Base-by-base conservation (phyloP, 495 filamentous ascomycete species). In the Filosporella fistucella region DNA sequence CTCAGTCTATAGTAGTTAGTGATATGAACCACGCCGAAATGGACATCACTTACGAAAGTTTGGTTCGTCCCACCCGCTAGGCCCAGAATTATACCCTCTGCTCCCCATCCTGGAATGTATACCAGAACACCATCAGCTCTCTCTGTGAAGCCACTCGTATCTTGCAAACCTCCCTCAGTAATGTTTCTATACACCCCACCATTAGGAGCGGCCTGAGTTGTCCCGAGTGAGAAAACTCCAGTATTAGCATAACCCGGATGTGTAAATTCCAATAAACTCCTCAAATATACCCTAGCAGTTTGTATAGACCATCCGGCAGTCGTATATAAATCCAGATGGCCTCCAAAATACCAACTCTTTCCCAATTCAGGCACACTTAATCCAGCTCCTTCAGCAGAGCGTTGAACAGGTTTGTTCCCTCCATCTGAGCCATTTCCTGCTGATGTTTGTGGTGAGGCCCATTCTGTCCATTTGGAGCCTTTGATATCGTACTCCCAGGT, bases 321-420 rank as follows among this genome's bases (percentile, higher is more conserved):
- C 1, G 85, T 89, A 32, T 72, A 75, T 41, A 64, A 62, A 59
- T 89, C 85, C 13, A 84, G 63, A 61, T 88, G 86, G 0, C 85
- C 85, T 22, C 84, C 85, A 62, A 89, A 89, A 59, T 86, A 89
- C 69, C 75, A 89, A 10, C 82, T 83, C 42, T 81, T 50, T 0
- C 82, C 85, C 7, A 88, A 59, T 24, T 82, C 76, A 13, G 83
- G 73, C 8, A 88, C 76, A 40, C 76, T 85, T 14, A 85, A 57
- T 1, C 84, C 84, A 12, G 86, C 81, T 22, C 85, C 85, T 58
- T 89, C 85, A 14, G 82, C 85, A 1, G 82, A 67, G 21, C 84
- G 67, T 51, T 87, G 75, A 3, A 86, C 64, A 1, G 71, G 67
- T 10, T 69, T 60, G 23, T 68, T 71, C 21, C 66, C 80, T 2